Conservation (phyloP, 1,284 basidiomycete genomes). For the Abortiporus biennis region DNA sequence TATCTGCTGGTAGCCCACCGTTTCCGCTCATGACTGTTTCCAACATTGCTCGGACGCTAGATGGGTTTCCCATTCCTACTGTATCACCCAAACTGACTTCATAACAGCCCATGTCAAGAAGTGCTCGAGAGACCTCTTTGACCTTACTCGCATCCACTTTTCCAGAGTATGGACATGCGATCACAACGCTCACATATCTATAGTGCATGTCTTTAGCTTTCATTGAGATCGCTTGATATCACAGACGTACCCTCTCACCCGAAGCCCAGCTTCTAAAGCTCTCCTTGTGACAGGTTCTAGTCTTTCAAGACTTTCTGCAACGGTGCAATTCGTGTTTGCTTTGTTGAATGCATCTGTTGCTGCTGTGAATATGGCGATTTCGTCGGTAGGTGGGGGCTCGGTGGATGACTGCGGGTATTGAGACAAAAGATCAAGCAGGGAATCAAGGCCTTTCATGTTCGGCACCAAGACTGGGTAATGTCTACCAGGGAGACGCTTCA, state of each 20-base stretch:
- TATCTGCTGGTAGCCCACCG: slow-evolving; percentile 43
- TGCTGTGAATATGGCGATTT: slow-evolving; percentile 87
- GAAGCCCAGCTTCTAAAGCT: slow-evolving; percentile 59
- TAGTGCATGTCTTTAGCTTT: background rate
- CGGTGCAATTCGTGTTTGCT: slow-evolving; percentile 82
- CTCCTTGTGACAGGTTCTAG: slow-evolving; percentile 58
- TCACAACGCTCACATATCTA: slow-evolving; percentile 84
- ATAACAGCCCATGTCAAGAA: slow-evolving; percentile 91
- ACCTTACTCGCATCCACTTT: slow-evolving; percentile 65
- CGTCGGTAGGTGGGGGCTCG: slow-evolving; percentile 53
- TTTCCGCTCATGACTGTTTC: slow-evolving; percentile 56
- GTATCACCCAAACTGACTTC: slow-evolving; percentile 93
- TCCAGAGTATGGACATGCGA: slow-evolving; percentile 86
- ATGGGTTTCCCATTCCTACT: slow-evolving; percentile 81
- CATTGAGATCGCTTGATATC: background rate
- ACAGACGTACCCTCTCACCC: slow-evolving; percentile 47
- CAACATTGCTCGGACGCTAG: slow-evolving; percentile 61
- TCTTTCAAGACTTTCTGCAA: slow-evolving; percentile 66
- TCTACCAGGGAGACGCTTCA: slow-evolving; percentile 47
- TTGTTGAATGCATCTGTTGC: slow-evolving; percentile 84
- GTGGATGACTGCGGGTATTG: slow-evolving; percentile 25
- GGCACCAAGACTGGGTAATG: slow-evolving; percentile 86
- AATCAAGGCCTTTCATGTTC: slow-evolving; percentile 74
- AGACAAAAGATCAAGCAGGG: slow-evolving; percentile 51
- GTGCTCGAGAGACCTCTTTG: slow-evolving; percentile 61